Evolutionary conservation across 1,139 yeast genomes (phyloP).

Genomic region (Sugiyamaella neomexicana): DNA sequence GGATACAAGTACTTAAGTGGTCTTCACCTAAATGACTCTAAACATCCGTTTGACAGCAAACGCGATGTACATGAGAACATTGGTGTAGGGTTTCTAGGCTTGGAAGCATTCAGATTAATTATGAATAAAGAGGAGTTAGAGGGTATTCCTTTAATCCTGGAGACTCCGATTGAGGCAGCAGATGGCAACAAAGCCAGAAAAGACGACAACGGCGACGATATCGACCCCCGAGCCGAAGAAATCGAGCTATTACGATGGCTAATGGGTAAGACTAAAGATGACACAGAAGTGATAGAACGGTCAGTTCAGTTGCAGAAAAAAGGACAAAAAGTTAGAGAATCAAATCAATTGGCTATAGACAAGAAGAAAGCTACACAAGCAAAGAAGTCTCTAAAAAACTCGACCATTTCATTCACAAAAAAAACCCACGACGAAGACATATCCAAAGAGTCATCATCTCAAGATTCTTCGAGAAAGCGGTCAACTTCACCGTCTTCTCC

Average conservation of each 20-base stretch:
- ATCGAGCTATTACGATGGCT: conserved; percentile 68
- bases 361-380: conserved; percentile 27
- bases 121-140: conserved; percentile 67
- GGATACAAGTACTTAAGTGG: conserved; percentile 78
- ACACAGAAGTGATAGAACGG: conserved; percentile 55
- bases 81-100: conserved; percentile 86
- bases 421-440: not conserved
- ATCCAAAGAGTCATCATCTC: not conserved
- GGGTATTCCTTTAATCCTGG: conserved; percentile 78
- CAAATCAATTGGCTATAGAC: conserved; percentile 34
- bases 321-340: conserved; percentile 39
- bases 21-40: conserved; percentile 89
- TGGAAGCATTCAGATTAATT: conserved; percentile 75
- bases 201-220: conserved; percentile 37
- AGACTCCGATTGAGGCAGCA: conserved; percentile 69
- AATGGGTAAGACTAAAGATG: conserved; percentile 54
- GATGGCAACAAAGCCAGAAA: conserved; percentile 46
- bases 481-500: not conserved
- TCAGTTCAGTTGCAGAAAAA: conserved; percentile 49
- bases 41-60: conserved; percentile 88
- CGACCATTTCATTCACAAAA: conserved; percentile 17
- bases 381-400: conserved; percentile 17
- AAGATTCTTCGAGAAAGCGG: not conserved
- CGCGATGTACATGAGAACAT: conserved; percentile 88
- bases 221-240: conserved; percentile 72